These are phyloP conservation scores for Adansonia digitata DNA, from an alignment of 345 rosid genomes.

Conservation along the genomic window DNA sequence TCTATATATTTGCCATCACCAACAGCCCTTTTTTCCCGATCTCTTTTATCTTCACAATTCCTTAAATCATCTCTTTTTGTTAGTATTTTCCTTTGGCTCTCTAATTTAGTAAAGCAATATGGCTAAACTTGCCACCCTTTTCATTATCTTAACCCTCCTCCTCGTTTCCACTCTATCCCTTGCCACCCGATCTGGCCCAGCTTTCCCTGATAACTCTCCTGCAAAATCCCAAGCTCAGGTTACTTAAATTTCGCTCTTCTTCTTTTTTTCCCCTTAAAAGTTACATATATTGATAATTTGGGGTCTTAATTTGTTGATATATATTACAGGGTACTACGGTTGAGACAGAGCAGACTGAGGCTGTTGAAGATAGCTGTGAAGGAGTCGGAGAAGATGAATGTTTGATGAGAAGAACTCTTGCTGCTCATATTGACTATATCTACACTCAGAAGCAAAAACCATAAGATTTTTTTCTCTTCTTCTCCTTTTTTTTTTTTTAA, in stretches of 20 bases:
- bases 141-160: conserved; percentile 37
- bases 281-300: not conserved
- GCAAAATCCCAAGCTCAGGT: conserved; percentile 33
- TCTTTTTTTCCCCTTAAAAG: not conserved
- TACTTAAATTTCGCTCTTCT: not conserved
- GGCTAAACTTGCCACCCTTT: conserved; percentile 33
- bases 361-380: conserved; percentile 38
- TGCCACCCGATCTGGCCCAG: conserved; percentile 45
- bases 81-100: not conserved
- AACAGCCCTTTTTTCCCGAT: not conserved
- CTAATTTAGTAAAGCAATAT: not conserved
- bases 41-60: not conserved
- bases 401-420: conserved; percentile 44
- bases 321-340: not conserved
- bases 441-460: conserved; percentile 48
- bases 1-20: not conserved
- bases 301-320: not conserved
- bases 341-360: conserved; percentile 8
- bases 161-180: conserved; percentile 36
- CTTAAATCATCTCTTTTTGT: not conserved
- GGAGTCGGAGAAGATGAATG: conserved; percentile 51
- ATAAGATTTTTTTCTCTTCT: not conserved
- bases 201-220: conserved; percentile 20
- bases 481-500: not conserved
- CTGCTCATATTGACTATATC: conserved; percentile 53